Evolutionary conservation across 2,329 filamentous ascomycete genomes (phyloP).

Genomic region (Fusarium sp.): DNA sequence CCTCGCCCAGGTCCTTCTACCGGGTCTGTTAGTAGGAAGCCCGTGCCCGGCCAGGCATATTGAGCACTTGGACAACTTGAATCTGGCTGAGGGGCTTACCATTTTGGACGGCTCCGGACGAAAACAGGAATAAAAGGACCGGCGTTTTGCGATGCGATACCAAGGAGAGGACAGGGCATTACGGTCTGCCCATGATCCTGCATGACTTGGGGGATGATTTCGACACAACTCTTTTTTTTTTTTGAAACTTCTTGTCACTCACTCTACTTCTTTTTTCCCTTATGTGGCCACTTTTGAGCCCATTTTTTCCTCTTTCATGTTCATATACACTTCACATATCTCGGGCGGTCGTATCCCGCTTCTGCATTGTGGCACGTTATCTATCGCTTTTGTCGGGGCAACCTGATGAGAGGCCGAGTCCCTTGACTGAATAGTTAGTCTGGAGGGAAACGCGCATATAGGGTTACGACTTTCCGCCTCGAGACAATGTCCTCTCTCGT

Average conservation of each 20-base stretch:
- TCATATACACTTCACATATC: conserved; percentile 40
- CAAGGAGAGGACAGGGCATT: conserved; percentile 36
- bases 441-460: conserved; percentile 19
- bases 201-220: conserved; percentile 40
- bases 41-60: conserved; percentile 66
- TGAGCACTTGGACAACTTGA: conserved; percentile 38
- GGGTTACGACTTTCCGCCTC: conserved; percentile 27
- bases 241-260: conserved; percentile 40
- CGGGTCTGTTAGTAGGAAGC: conserved; percentile 63
- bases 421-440: conserved; percentile 9
- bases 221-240: conserved; percentile 26
- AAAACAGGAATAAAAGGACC: conserved; percentile 39
- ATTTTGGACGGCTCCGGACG: conserved; percentile 28
- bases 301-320: conserved; percentile 33
- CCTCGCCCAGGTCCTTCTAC: conserved; percentile 48
- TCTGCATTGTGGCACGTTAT: conserved; percentile 28
- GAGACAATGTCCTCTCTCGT: conserved; percentile 9
- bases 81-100: conserved; percentile 25
- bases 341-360: conserved; percentile 29
- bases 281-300: conserved; percentile 26
- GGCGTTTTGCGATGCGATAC: conserved; percentile 47
- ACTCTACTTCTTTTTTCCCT: conserved; percentile 29
- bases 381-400: conserved; percentile 18
- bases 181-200: conserved; percentile 38
- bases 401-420: conserved; percentile 16